Percentiles rank a stretch among this genome's conserved stretches.
Evolutionary conservation across 805 yeast species (phyloP).

Genomic region (Wickerhamomyces ciferrii): DNA sequence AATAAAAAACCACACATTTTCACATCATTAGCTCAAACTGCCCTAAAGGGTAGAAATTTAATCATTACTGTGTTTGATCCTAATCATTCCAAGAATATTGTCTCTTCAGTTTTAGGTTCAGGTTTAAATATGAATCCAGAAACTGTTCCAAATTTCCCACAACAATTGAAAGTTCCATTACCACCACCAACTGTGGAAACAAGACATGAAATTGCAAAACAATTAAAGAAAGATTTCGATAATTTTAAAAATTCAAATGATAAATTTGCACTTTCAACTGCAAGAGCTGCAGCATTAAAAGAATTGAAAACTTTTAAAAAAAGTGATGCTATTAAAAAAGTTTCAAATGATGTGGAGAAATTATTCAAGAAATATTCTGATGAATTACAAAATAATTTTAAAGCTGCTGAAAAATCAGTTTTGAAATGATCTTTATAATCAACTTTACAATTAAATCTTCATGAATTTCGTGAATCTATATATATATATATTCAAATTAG

Average conservation of each 20-base stretch:
- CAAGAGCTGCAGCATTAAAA: constrained; percentile 56
- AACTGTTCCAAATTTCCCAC: constrained; percentile 65
- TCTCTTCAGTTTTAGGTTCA: constrained; percentile 65
- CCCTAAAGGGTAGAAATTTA: constrained; percentile 60
- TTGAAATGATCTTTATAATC: constrained; percentile 10
- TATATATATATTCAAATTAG: no score
- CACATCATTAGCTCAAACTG: constrained; percentile 65
- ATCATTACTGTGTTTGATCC: constrained; percentile 90
- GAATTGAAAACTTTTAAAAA: constrained; percentile 45
- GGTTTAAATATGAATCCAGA: constrained; percentile 78
- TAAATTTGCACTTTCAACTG: constrained; percentile 45
- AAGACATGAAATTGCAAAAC: constrained; percentile 47
- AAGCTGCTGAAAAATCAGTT: constrained; percentile 46
- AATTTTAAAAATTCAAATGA: constrained; percentile 47
- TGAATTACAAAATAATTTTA: constrained; percentile 51
- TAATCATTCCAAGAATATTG: constrained; percentile 57
- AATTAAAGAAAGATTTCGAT: constrained; percentile 64
- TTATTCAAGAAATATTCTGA: constrained; percentile 60
- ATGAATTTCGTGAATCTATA: not conserved
- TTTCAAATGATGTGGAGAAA: constrained; percentile 60
- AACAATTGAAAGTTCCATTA: constrained; percentile 64
- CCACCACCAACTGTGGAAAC: constrained; percentile 73
- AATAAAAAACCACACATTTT: constrained; percentile 41
- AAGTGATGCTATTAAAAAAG: constrained; percentile 50
- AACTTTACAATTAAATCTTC: not conserved